Evolutionary conservation across 139 green algal genomes (phyloP), one percentile per base, ranked within the genome.

Genomic region (Chlamydomonas eustigma): DNA sequence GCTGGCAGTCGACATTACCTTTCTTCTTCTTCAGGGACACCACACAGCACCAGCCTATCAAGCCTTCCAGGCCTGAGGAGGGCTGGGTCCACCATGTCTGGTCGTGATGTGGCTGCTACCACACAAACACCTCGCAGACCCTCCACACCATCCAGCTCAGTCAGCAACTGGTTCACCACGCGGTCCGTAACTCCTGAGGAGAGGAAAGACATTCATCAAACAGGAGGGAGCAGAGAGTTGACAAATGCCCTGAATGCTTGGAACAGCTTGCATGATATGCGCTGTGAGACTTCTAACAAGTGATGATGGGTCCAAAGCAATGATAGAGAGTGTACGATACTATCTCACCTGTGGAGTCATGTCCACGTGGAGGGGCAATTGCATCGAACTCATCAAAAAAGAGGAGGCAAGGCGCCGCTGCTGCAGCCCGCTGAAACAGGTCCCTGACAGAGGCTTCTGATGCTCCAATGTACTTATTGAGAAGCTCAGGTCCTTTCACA

Each of bases 341-440:
- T 28, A 68, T 30, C 75, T 0, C 68, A 86, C 85, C 85, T 71
- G 83, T 98, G 74, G 91, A 95, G 86, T 99, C 95, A 69, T 97
- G 90, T 34, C 96, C 96, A 2, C 96, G 81, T 38, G 91, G 87
- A 1, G 94, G 93, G 8, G 93, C 96, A 39, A 99, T 95, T 64
- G 96, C 90, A 76, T 99, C 96, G 79, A 99, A 97, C 86, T 99
- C 96, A 75, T 99, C 96, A 82, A 99, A 99, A 84, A 99, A 99
- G 22, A 99, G 90, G n/a, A 97, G 86, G 78, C 92, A 97, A 2
- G 96, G 96, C 0, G 94, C 92, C 2, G 95, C 94, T 0, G 86
- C 85, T 4, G 84, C 64, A 0, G 96, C 96, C 1, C 87, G 85
- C n/a, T 77, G 74, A 83, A 99, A 99, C 32, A 97, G 75, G 35